These are phyloP conservation scores for Cyclocybe aegerita DNA, from an alignment of 768 basidiomycete species.

Conservation along the genomic window DNA sequence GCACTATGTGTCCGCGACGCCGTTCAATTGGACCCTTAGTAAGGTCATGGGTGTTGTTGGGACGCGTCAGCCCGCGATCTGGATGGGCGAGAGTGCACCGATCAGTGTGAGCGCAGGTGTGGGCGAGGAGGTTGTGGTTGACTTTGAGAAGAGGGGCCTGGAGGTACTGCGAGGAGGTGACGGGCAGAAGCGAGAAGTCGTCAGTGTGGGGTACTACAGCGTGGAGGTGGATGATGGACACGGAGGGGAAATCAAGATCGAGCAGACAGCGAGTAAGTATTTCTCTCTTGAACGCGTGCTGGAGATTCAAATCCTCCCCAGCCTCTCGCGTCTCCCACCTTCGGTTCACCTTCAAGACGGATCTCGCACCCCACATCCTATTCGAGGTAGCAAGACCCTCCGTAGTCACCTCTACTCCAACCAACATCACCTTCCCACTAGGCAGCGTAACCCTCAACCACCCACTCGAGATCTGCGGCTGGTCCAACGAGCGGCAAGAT, in stretches of 20 bases:
- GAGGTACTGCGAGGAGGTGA: conserved; percentile 28
- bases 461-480: conserved; percentile 45
- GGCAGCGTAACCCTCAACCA: conserved; percentile 47
- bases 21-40: conserved; percentile 60
- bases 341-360: conserved; percentile 58
- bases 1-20: conserved; percentile 73
- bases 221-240: conserved; percentile 54
- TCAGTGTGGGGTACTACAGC: conserved; percentile 54
- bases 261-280: conserved; percentile 63
- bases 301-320: conserved; percentile 22
- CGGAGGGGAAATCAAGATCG: conserved; percentile 50
- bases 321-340: conserved; percentile 78
- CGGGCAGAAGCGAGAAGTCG: conserved; percentile 50
- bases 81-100: conserved; percentile 82
- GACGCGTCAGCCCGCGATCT: conserved; percentile 84
- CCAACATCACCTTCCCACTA: conserved; percentile 50
- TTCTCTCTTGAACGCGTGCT: not conserved
- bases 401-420: conserved; percentile 51
- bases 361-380: conserved; percentile 45
- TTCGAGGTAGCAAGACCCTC: conserved; percentile 67
- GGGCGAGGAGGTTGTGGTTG: conserved; percentile 37
- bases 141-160: conserved; percentile 62
- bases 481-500: conserved; percentile 70
- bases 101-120: conserved; percentile 61
- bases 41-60: conserved; percentile 74